Conservation (phyloP, 2,329 filamentous ascomycete genomes). For the Xylariaceae sp. region DNA sequence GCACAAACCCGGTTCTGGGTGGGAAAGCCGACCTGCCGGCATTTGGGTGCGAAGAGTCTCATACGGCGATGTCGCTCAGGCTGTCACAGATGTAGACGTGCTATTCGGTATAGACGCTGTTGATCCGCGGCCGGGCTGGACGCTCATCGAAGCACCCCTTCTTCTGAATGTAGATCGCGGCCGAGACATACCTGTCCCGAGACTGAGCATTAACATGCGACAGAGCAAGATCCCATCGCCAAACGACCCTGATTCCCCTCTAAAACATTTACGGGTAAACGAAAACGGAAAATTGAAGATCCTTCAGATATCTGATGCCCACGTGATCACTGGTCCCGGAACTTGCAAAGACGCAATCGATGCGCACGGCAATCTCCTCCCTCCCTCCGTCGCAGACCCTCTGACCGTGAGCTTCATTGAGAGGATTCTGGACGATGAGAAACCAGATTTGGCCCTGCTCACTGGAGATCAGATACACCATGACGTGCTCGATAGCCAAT, state of each 20-base stretch:
- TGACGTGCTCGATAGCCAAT: slow-evolving; percentile 30
- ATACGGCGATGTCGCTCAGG: slow-evolving; percentile 28
- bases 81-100: slow-evolving; percentile 63
- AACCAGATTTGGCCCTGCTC: slow-evolving; percentile 57
- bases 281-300: slow-evolving; percentile 71
- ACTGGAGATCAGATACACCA: slow-evolving; percentile 61
- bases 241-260: slow-evolving; percentile 22
- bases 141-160: slow-evolving; percentile 33
- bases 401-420: slow-evolving; percentile 65
- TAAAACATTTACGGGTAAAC: slow-evolving; percentile 46
- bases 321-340: slow-evolving; percentile 31
- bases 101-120: slow-evolving; percentile 52
- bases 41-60: slow-evolving; percentile 62
- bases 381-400: slow-evolving; percentile 43
- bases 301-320: slow-evolving; percentile 55
- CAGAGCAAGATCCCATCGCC: slow-evolving; percentile 23
- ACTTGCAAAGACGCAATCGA: slow-evolving; percentile 31
- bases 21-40: slow-evolving; percentile 62
- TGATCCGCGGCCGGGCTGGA: slow-evolving; percentile 31
- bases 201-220: slow-evolving; percentile 31
- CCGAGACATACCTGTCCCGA: slow-evolving; percentile 32
- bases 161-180: slow-evolving; percentile 31
- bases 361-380: slow-evolving; percentile 31
- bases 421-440: slow-evolving; percentile 63
- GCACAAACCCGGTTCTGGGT: slow-evolving; percentile 35